Evolutionary conservation across 768 basidiomycete genomes (phyloP), one percentile per base, ranked within the genome.

Genomic region (Boletus rubroflammeus): DNA sequence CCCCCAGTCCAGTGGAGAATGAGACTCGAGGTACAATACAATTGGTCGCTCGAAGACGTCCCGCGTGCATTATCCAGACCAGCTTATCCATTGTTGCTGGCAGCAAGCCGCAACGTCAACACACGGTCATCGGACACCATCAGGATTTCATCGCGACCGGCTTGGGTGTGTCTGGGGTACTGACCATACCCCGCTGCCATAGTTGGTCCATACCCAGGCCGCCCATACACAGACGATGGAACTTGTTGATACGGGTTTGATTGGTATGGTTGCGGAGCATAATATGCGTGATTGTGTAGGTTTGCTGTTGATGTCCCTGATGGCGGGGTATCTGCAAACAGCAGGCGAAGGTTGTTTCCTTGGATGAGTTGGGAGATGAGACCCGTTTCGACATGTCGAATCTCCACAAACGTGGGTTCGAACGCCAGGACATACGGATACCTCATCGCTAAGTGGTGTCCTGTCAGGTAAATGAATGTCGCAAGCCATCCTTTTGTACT

Each of bases 341-440:
- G 76, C 48, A 93, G 80, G 13, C 91, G 86, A 34, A 98, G 78
- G 67, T 94, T 93, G 62, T 86, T 86, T 56, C 94, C 92, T 67
- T 94, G 91, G 49, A 98, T 97, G 62, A 99, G 90, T 75, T 99
- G 97, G 25, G 90, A 86, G 70, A 98, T 81, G 35, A 83, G 74
- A 11, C 97, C 94, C 2, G 88, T 93, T 66, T 96, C 93, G 52
- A 99, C 93, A 67, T 98, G 90, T 29, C 94, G 86, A 46, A 99
- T 88, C 72, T 99, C 97, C 63, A 98, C 88, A 67, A 99, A 99
- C 1, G 88, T 88, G 6, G 94, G 88, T 67, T 98, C 97, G 67
- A 99, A 95, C 0, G 96, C 97, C 47, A 99, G 77, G 26, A 98
- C 92, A 69, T 93, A 99, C 1, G 97, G 96, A 73, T 94, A 95